Conservation (phyloP, 306 rosid species). For the Vigna nakashimae region DNA sequence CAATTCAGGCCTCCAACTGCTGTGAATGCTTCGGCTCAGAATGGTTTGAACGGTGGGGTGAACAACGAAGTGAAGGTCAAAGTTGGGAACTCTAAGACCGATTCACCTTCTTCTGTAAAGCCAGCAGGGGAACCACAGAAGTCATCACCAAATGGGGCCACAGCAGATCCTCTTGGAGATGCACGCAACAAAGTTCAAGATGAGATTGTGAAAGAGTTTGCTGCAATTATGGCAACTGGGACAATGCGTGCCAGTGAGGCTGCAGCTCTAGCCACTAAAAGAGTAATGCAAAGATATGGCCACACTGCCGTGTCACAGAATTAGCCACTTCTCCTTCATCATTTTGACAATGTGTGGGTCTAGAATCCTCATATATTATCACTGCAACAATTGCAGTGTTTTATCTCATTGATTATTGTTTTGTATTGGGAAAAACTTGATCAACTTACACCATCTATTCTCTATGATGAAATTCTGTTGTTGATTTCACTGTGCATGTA, state of each 20-base stretch:
- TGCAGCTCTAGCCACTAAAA: slow-evolving; percentile 86
- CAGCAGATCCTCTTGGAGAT: slow-evolving; percentile 69
- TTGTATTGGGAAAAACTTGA: background rate
- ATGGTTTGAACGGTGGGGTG: background rate
- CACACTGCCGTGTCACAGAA: slow-evolving; percentile 61
- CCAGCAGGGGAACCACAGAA: slow-evolving; percentile 35
- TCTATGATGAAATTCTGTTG: background rate
- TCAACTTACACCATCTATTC: background rate
- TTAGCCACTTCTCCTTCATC: slow-evolving; percentile 33
- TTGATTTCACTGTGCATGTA: background rate
- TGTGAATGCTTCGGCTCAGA: slow-evolving; percentile 30
- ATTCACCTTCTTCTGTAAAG: slow-evolving; percentile 43
- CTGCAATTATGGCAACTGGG: slow-evolving; percentile 86
- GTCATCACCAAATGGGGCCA: slow-evolving; percentile 43
- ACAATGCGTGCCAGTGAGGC: slow-evolving; percentile 96
- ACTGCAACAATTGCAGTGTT: background rate
- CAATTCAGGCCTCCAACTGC: slow-evolving; percentile 63
- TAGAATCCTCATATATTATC: background rate
- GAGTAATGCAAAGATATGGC: slow-evolving; percentile 91
- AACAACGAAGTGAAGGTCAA: slow-evolving; percentile 30
- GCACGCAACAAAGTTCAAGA: slow-evolving; percentile 90
- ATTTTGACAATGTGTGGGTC: background rate
- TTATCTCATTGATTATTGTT: slow-evolving; percentile 6
- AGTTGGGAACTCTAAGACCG: slow-evolving; percentile 42
- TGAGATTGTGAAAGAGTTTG: slow-evolving; percentile 80